These are phyloP conservation scores for Cubamyces sp. DNA, from an alignment of 768 basidiomycete species.

Conservation along the genomic window DNA sequence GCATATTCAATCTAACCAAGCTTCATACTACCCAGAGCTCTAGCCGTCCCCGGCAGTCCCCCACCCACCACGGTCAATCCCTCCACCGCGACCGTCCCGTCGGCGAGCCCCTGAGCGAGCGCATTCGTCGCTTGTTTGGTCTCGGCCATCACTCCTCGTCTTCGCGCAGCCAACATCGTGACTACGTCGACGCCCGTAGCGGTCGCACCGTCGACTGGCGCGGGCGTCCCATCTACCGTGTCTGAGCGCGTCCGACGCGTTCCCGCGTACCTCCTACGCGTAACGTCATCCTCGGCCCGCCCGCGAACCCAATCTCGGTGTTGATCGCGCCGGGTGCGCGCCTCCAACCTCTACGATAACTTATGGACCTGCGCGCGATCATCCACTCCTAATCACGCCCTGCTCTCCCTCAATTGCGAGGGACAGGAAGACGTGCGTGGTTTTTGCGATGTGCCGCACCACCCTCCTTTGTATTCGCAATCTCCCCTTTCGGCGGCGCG, in stretches of 20 bases:
- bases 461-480: conserved; percentile 4
- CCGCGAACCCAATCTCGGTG: neutral
- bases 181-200: conserved; percentile 33
- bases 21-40: conserved; percentile 12
- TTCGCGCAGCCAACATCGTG: conserved; percentile 14
- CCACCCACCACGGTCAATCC: conserved; percentile 2
- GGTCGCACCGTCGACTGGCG: conserved; percentile 50
- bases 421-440: too few relatives aligned
- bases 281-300: neutral
- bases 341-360: neutral
- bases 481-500: neutral
- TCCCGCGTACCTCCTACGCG: conserved; percentile 9
- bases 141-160: conserved; percentile 27
- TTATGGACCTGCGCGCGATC: neutral
- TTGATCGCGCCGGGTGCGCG: conserved; percentile 18
- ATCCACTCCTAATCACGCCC: neutral
- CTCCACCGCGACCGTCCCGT: conserved; percentile 22
- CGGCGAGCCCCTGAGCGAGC: conserved; percentile 38
- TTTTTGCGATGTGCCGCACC: neutral
- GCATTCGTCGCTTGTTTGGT: conserved; percentile 45
- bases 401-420: neutral
- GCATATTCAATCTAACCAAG: neutral
- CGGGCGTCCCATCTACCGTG: conserved; percentile 56
- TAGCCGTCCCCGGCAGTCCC: conserved; percentile 14
- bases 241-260: conserved; percentile 23